Base-by-base conservation (phyloP, 2,329 filamentous ascomycete species). In the Botrytis deweyae region DNA sequence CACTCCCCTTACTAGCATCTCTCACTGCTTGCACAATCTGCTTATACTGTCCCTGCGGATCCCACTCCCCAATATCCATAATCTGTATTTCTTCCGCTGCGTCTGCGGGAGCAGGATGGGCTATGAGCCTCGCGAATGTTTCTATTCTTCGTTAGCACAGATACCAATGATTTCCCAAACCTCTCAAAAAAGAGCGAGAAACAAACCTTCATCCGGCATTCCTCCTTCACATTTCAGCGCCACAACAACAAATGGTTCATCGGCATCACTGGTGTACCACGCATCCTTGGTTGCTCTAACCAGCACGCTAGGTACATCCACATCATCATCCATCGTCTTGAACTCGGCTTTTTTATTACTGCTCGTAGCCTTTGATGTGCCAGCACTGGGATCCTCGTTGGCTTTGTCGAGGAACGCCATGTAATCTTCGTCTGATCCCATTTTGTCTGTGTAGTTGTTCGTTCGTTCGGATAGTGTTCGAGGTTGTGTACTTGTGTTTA, bases 371-470 rank as follows among this genome's bases (percentile, higher is more conserved):
- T 81, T 80, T 10, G 81, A 81, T 58, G 82, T 80, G 76, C 91
- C 90, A 74, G 89, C 87, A 81, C 89, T 91, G 29, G 92, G 91
- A 81, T 94, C 91, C 79, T 90, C 85, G 84, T 97, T 97, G 72
- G 94, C 93, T 85, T 96, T 96, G 81, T 96, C 88, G 73, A 98
- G 86, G 81, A 98, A 97, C 74, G 91, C 86, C 83, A 90, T 88
- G 85, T 97, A 98, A 76, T 92, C 92, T 75, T 92, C 90, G 86
- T 97, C 94, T 72, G 90, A 91, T 12, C 90, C 88, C 91, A 93
- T 93, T 29, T 78, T 77, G 29, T 72, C 67, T 59, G 40, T 61
- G 6, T 36, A 22, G 22, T 22, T 22, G 4, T n/a, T 29, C 5
- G 12, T 68, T 29, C n/a, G 25, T 58, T 58, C 16, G 9, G 25